Evolutionary conservation across 768 basidiomycete species (phyloP).

Genomic region (Tubosaeta brunneosetosa): DNA sequence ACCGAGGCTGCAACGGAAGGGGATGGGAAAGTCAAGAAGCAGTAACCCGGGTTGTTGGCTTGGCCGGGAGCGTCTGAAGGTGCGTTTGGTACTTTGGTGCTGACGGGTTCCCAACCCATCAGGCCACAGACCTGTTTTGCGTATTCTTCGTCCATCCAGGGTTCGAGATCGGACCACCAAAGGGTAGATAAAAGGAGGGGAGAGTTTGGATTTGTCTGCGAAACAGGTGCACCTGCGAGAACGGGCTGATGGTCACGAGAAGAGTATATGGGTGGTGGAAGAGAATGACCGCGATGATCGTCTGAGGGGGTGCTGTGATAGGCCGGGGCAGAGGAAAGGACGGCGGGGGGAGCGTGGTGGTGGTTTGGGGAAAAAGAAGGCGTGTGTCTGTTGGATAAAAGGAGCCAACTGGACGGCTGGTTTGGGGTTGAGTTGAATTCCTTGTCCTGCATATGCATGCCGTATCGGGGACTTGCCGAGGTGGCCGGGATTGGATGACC

Average conservation of each 20-base stretch:
- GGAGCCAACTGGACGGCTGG: slow-evolving; percentile 29
- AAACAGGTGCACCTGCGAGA: slow-evolving; percentile 15
- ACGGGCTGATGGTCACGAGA: slow-evolving; percentile 15
- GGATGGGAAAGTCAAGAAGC: slow-evolving; percentile 81
- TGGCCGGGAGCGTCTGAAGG: slow-evolving; percentile 54
- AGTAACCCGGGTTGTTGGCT: slow-evolving; percentile 82
- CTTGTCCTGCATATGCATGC: slow-evolving; percentile 34
- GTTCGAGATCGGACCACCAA: slow-evolving; percentile 86
- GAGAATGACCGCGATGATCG: slow-evolving; percentile 17
- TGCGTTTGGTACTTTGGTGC: slow-evolving; percentile 66
- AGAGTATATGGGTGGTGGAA: slow-evolving; percentile 16
- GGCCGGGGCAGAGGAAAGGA: slow-evolving; percentile 11
- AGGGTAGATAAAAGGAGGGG: slow-evolving; percentile 54
- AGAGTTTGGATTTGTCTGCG: slow-evolving; percentile 27
- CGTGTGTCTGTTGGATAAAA: slow-evolving; percentile 33
- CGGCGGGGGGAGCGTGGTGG: slow-evolving; percentile 32
- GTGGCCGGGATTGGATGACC: slow-evolving; percentile 14
- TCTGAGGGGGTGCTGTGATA: slow-evolving; percentile 18
- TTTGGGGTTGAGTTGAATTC: slow-evolving; percentile 29
- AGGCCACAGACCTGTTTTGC: slow-evolving; percentile 80
- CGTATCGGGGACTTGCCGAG: slow-evolving; percentile 33
- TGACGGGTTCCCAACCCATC: slow-evolving; percentile 83
- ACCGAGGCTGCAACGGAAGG: slow-evolving; percentile 65
- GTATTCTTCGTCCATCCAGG: slow-evolving; percentile 98
- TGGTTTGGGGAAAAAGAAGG: slow-evolving; percentile 39